Base-by-base conservation (phyloP, 2,329 filamentous ascomycete species). In the Taxawa tesnikishii region DNA sequence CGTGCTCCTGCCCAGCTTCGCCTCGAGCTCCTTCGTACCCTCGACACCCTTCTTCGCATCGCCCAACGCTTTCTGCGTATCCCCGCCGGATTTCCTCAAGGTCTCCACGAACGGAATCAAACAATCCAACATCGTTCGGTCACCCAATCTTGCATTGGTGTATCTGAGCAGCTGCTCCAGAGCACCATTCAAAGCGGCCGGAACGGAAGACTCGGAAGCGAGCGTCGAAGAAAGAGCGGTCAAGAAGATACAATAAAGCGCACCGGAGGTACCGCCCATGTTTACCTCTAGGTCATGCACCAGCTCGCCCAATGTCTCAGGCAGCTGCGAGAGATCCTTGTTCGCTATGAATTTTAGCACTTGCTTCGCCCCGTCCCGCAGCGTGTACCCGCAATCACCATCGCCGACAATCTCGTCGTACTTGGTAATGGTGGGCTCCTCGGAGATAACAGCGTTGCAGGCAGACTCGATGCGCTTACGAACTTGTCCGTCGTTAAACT, bases 371-470 rank as follows among this genome's bases (percentile, higher is more conserved):
- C 52, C 51, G 32, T 51, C 47, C 10, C 52, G 47, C 4, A 54
- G 44, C 0, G 51, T 55, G 41, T 51, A 51, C 30, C 52, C 52
- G 33, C 52, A 55, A 29, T 55, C 52, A 19, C 51, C 52, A 29
- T 55, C 52, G 31, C 52, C 52, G 26, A 54, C 52, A 28, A 54
- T 53, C 2, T 48, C 49, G 41, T 55, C 52, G 40, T 54, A 55
- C 21, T 52, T 43, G 19, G 52, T 55, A 26, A 55, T 55, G 12
- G 41, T 51, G 7, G 50, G 45, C 31, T 55, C 52, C 15, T 41
- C 48, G 4, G 39, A 38, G 39, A 55, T 53, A 16, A 54, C 40
- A 6, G 50, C 50, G 18, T 48, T 37, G 38, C 51, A 55, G 37
- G 48, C 53, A 10, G 43, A 36, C 21, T 45, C 31, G 27, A 55